These are phyloP conservation scores for Rhodocollybia butyracea DNA, from an alignment of 768 basidiomycete genomes.

Conservation along the genomic window DNA sequence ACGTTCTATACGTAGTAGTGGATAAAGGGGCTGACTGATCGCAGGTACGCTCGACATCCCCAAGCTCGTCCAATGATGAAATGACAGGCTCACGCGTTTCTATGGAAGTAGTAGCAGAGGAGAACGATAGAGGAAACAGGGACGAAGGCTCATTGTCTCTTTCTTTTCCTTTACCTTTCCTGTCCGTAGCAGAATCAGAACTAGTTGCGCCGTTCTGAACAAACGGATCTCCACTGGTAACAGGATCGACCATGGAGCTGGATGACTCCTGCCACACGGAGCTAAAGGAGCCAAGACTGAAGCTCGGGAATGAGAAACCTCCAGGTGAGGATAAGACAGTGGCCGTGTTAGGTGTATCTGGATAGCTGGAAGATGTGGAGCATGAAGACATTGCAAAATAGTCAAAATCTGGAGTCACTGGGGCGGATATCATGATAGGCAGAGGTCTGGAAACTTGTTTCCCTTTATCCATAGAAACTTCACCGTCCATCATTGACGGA, in stretches of 20 bases:
- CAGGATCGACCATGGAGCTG: constrained; percentile 7
- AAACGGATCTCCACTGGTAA: neutral
- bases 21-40: constrained; percentile 10
- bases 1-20: constrained; percentile 26
- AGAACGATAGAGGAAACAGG: constrained; percentile 65
- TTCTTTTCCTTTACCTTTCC: constrained; percentile 60
- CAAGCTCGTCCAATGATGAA: neutral
- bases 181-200: neutral
- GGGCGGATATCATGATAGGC: constrained; percentile 36
- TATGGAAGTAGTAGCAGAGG: constrained; percentile 31
- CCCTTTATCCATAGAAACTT: constrained; percentile 41
- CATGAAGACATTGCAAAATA: constrained; percentile 27
- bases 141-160: constrained; percentile 44
- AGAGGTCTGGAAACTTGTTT: constrained; percentile 54
- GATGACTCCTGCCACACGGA: constrained; percentile 14
- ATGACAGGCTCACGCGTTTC: neutral
- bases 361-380: constrained; percentile 15
- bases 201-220: neutral
- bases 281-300: constrained; percentile 12
- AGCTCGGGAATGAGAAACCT: constrained; percentile 17
- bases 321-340: constrained; percentile 24
- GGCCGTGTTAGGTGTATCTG: constrained; percentile 21
- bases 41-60: neutral
- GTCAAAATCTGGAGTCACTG: constrained; percentile 25
- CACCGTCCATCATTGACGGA: neutral